Conservation (phyloP, 2,329 filamentous ascomycete species). For the Chaetothyriales sp. region DNA sequence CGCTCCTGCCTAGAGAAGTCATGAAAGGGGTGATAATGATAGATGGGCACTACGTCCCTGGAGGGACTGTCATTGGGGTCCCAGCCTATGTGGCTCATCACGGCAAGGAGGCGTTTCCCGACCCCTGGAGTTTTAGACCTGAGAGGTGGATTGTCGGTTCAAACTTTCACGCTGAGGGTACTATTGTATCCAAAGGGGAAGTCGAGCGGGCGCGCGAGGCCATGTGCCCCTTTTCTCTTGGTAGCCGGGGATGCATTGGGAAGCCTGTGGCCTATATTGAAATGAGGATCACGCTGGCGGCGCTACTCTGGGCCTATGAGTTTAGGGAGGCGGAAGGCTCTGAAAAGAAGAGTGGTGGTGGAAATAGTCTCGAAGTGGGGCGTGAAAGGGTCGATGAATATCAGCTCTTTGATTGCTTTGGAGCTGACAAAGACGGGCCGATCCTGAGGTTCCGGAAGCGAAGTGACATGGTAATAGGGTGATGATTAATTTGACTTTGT, state of each 20-base stretch:
- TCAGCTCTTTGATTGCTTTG: conserved; percentile 2
- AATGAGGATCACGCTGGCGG: conserved; percentile 27
- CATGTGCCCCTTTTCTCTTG: conserved; percentile 41
- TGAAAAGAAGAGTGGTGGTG: background rate
- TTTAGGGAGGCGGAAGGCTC: background rate
- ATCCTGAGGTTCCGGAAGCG: background rate
- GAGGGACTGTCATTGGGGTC: conserved; percentile 22
- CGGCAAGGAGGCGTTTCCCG: conserved; percentile 21
- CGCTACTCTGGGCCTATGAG: conserved; percentile 21
- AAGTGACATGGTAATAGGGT: no score
- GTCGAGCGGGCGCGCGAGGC: conserved; percentile 48
- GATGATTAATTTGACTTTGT: background rate
- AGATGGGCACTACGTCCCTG: conserved; percentile 22
- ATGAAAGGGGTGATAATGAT: conserved; percentile 20
- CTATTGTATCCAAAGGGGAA: conserved; percentile 33
- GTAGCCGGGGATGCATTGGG: conserved; percentile 30
- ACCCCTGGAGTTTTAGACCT: conserved; percentile 12
- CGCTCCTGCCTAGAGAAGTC: conserved; percentile 21
- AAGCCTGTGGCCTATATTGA: conserved; percentile 33
- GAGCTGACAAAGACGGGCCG: conserved; percentile 2
- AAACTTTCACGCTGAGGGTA: conserved; percentile 20
- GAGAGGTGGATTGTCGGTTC: conserved; percentile 24
- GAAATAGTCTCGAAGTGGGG: background rate
- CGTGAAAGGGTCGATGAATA: conserved; percentile 1
- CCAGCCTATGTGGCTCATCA: conserved; percentile 24